Evolutionary conservation across 495 filamentous ascomycete species (phyloP).

Genomic region (Tetracladium setigerum): DNA sequence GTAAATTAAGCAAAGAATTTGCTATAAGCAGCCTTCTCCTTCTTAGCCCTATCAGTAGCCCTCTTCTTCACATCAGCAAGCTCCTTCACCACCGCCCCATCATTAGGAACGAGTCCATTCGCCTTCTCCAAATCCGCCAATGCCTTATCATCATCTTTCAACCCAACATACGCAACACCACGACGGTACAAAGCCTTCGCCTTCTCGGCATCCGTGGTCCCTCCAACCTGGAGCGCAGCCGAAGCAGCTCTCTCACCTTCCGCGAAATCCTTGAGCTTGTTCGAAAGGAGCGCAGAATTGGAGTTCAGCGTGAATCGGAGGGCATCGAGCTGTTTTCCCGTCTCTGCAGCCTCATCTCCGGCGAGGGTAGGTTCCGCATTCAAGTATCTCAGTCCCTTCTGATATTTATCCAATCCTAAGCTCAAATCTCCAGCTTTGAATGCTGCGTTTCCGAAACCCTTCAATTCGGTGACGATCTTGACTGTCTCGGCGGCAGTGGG

Average conservation of each 20-base stretch:
- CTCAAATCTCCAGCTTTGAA: conserved; percentile 65
- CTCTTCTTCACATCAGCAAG: conserved; percentile 67
- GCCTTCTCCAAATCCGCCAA: conserved; percentile 72
- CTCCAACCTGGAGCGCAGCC: conserved; percentile 61
- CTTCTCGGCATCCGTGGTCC: conserved; percentile 64
- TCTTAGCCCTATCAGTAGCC: conserved; percentile 62
- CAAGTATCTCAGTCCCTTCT: conserved; percentile 92
- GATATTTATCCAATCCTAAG: conserved; percentile 85
- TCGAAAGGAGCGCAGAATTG: conserved; percentile 71
- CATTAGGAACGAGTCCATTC: conserved; percentile 62
- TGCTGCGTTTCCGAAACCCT: conserved; percentile 84
- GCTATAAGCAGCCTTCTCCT: conserved; percentile 81
- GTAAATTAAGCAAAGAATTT: conserved; percentile 61
- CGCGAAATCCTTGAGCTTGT: conserved; percentile 65
- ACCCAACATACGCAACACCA: conserved; percentile 59
- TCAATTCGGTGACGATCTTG: conserved; percentile 78
- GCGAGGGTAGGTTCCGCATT: conserved; percentile 78
- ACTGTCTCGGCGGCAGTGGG: conserved; percentile 58
- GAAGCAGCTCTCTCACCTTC: conserved; percentile 63
- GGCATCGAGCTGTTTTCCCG: conserved; percentile 55
- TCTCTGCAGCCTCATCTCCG: conserved; percentile 52
- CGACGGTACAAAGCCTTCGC: conserved; percentile 85
- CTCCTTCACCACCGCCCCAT: conserved; percentile 70
- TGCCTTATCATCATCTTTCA: conserved; percentile 84
- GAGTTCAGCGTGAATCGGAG: conserved; percentile 72